These are phyloP conservation scores for Lantana camara DNA, from an alignment of 257 asterid genomes.

Conservation along the genomic window DNA sequence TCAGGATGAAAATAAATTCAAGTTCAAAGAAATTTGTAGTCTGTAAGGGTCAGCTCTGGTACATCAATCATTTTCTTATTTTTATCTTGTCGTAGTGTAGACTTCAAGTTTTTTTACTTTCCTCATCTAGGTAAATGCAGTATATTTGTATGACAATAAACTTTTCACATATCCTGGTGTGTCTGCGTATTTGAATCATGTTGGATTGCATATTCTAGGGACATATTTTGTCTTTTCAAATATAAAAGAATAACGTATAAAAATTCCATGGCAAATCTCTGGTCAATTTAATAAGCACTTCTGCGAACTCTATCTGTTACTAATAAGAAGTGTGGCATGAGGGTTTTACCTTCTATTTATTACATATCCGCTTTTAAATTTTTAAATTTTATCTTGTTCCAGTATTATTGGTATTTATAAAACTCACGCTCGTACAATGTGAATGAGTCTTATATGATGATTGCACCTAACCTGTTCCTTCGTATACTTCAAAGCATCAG, in stretches of 20 bases:
- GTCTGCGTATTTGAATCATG: neutral
- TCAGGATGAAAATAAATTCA: neutral
- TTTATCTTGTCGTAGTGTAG: neutral
- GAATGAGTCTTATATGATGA: neutral
- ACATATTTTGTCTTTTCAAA: neutral
- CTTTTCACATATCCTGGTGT: neutral
- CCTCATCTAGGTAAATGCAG: neutral
- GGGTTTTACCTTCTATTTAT: neutral
- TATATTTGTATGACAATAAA: neutral
- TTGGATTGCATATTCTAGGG: slow-evolving; percentile 1
- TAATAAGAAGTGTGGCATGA: neutral
- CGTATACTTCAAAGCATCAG: neutral
- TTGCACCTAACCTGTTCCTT: neutral
- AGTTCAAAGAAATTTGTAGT: neutral
- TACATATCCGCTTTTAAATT: neutral
- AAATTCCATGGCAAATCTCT: neutral
- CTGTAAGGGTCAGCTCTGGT: neutral
- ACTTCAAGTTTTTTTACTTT: neutral
- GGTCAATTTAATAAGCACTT: neutral
- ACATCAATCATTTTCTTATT: neutral
- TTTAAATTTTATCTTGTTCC: neutral
- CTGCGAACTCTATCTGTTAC: neutral
- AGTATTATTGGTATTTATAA: neutral
- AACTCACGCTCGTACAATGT: neutral
- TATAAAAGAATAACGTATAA: neutral